Percentiles rank a stretch among this genome's conserved stretches.
phyloP scores from a whole-genome alignment of 441 rosid species.

The Aleurites moluccanus region DNA sequence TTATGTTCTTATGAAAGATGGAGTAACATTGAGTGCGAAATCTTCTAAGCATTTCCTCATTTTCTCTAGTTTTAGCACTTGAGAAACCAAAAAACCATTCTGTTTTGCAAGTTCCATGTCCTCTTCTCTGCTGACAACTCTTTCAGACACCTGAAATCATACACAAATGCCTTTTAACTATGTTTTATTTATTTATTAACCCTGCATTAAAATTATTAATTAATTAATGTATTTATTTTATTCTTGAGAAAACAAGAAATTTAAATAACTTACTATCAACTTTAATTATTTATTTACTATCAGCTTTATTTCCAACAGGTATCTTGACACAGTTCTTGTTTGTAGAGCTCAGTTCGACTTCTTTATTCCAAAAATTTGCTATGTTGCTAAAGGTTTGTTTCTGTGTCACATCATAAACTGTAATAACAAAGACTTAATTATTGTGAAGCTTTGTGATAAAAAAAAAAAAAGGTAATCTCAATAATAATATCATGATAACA shows the following conservation, averaged over 20 bases:
- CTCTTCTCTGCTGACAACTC: slow-evolving; percentile 52
- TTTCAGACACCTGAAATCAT: slow-evolving; percentile 49
- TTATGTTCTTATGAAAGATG: neutral
- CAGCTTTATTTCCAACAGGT: slow-evolving; percentile 58
- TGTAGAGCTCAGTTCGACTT: slow-evolving; percentile 49
- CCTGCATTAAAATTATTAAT: neutral
- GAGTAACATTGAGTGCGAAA: slow-evolving; percentile 38
- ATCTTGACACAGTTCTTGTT: slow-evolving; percentile 50
- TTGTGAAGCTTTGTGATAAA: neutral
- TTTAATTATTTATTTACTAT: too few species aligned
- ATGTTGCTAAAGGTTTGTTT: slow-evolving; percentile 51
- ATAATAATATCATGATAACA: too few species aligned
- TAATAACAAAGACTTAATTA: slow-evolving; percentile 4
- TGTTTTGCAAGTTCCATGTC: slow-evolving; percentile 53
- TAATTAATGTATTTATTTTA: too few species aligned
- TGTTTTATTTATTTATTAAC: too few species aligned
- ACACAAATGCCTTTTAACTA: neutral
- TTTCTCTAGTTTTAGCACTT: slow-evolving; percentile 57
- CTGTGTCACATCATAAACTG: slow-evolving; percentile 51
- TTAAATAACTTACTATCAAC: slow-evolving; percentile 27
- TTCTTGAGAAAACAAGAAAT: neutral
- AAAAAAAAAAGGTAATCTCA: too few species aligned
- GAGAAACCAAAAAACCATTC: slow-evolving; percentile 54
- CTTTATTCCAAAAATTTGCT: slow-evolving; percentile 54
- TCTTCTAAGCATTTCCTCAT: slow-evolving; percentile 59